Base-by-base conservation (phyloP, 2,329 filamentous ascomycete genomes). In the Fusarium brevicatenulatum region DNA sequence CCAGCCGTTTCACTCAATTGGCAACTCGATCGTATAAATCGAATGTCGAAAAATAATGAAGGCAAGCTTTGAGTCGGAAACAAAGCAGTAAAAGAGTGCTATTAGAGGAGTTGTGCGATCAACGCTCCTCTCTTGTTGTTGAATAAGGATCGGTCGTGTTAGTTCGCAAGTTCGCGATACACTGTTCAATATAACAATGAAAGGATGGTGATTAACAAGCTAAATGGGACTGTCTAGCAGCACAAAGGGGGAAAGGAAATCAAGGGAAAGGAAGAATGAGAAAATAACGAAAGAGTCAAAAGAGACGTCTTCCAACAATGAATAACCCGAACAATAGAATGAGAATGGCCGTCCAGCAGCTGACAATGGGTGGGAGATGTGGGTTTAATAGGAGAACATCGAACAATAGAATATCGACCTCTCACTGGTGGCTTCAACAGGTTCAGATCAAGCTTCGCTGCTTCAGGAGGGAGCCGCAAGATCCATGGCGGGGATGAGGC, bases 61-160 rank as follows among this genome's bases (percentile, higher is more conserved):
- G 39, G 64, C 36, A 52, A 57, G 64, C 46, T 66, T 70, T 47
- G 46, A 39, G 62, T 66, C 46, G 37, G 21, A 66, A 66, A 55
- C 50, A 63, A 72, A 58, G 61, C 47, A 72, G 49, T 52, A 62
- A 78, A 69, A 30, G 76, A 77, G 50, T 74, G 75, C 53, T 69
- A 43, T 34, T 52, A 73, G 76, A 78, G 76, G 73, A 78, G 66
- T 54, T 58, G 61, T 71, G 70, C 78, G 78, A 78, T 80, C 78
- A 80, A 80, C 77, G 78, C 72, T 79, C 76, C 77, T 80, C 76
- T 77, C 68, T 49, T 68, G 67, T 64, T 55, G n/a, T 63, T 71
- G 65, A 70, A 71, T 77, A 70, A 72, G 47, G 55, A 74, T 60
- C 42, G 63, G 63, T 67, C 36, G 68, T 64, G 70, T 55, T 47